Percentiles rank a stretch among this genome's conserved stretches.
Evolutionary conservation across 2,329 filamentous ascomycete species (phyloP).

Genomic region (Chaetomium sp.): DNA sequence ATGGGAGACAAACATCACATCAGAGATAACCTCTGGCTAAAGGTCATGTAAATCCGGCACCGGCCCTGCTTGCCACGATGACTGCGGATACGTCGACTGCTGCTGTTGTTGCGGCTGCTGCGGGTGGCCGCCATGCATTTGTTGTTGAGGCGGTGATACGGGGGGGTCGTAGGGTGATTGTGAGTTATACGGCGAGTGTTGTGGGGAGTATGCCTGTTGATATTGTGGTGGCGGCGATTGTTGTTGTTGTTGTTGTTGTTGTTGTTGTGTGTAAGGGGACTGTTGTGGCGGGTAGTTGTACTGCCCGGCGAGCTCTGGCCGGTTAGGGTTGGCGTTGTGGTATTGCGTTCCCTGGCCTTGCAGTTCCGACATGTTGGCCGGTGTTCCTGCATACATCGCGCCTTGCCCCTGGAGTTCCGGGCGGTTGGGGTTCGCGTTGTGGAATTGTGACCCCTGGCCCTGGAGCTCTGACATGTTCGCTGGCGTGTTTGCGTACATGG

Average conservation of each 20-base stretch:
- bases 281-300: slow-evolving; percentile 4
- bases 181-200: neutral
- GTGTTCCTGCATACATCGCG: neutral
- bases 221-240: neutral
- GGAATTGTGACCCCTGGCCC: slow-evolving; percentile 17
- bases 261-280: slow-evolving; percentile 3
- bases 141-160: neutral
- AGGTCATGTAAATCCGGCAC: slow-evolving; percentile 31
- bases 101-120: slow-evolving; percentile 15
- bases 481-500: slow-evolving; percentile 1
- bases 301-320: slow-evolving; percentile 16
- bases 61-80: slow-evolving; percentile 33
- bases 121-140: slow-evolving; percentile 1
- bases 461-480: slow-evolving; percentile 15
- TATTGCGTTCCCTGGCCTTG: slow-evolving; percentile 19
- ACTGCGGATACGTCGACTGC: slow-evolving; percentile 14
- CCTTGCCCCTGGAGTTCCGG: slow-evolving; percentile 17
- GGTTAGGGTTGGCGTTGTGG: slow-evolving; percentile 11
- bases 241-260: neutral
- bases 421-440: slow-evolving; percentile 10
- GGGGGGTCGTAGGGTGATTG: neutral
- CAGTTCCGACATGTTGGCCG: slow-evolving; percentile 12
- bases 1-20: slow-evolving; percentile 3
- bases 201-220: neutral
- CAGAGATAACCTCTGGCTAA: slow-evolving; percentile 12